These are phyloP conservation scores for Aspergillus awamori DNA, from an alignment of 2,329 filamentous ascomycete species.

Conservation along the genomic window DNA sequence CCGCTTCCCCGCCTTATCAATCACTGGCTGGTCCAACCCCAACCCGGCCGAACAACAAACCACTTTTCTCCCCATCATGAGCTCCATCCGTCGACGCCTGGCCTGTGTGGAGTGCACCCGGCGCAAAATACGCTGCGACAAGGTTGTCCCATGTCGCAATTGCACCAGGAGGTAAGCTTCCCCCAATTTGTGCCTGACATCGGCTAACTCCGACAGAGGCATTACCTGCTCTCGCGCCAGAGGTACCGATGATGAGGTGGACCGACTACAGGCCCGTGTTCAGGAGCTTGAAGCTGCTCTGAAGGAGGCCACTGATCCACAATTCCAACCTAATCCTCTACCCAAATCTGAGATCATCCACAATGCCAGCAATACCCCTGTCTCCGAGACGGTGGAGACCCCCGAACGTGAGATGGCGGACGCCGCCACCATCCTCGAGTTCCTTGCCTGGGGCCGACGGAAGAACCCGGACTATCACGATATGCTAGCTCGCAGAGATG, in stretches of 20 bases:
- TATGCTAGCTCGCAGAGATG: constrained; percentile 23
- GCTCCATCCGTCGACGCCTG: constrained; percentile 26
- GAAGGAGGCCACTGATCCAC: constrained; percentile 17
- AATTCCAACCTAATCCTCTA: not conserved
- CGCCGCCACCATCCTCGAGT: constrained; percentile 53
- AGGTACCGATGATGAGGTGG: constrained; percentile 20
- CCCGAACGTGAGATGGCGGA: constrained; percentile 36
- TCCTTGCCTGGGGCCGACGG: constrained; percentile 52
- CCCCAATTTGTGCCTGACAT: not conserved
- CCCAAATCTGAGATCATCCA: not conserved
- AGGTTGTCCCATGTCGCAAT: constrained; percentile 45
- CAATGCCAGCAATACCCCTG: not conserved
- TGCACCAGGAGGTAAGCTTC: constrained; percentile 28
- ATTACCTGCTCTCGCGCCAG: constrained; percentile 6
- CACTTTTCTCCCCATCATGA: constrained; percentile 5
- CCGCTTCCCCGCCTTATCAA: not conserved
- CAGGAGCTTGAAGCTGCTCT: constrained; percentile 31
- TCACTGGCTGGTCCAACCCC: not conserved
- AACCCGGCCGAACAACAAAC: constrained; percentile 8
- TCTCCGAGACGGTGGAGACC: constrained; percentile 1
- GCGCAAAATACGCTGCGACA: constrained; percentile 44
- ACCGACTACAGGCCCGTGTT: constrained; percentile 29
- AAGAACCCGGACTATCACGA: constrained; percentile 43
- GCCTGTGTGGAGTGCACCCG: constrained; percentile 33
- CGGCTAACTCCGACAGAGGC: constrained; percentile 2